Base-by-base conservation (phyloP, 352 stramenopile species). In the Poterioochromonas sp. region DNA sequence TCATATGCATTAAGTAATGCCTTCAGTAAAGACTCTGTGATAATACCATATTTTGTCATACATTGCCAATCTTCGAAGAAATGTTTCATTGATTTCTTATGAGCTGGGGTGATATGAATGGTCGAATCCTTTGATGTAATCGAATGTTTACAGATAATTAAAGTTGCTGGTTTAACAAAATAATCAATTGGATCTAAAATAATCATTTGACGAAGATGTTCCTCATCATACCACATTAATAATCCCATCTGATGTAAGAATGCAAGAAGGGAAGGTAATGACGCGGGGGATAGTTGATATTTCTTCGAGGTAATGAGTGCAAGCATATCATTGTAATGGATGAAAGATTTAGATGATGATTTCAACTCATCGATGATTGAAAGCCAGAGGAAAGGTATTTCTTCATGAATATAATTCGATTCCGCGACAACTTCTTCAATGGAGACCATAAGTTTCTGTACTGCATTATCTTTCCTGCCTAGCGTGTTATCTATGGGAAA, bases 201-300 rank as follows among this genome's bases (percentile, higher is more conserved):
- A 29, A 73, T 34, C 22, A 73, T 29, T 29, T 73, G 11, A 29
- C 29, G 62, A n/a, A 73, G 29, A 47, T 29, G 11, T 11, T 73
- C 63, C 26, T 73, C 63, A 2, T 5, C 11, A 29, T 73, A 11
- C 63, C 63, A 73, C 63, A 73, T 73, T 34, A 73, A 3, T 11
- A 53, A 29, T 53, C 63, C 63, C 63, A 73, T 73, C 34, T 73
- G 11, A 34, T 73, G 63, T 11, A 73, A 29, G 29, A 73, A 73
- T 5, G 5, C 2, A 11, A 73, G 34, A 47, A 73, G 34, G 26
- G 22, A 29, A 34, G 11, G 11, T 29, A 73, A n/a, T 8, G 5
- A 32, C 3, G 8, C 18, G 3, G 5, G 11, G 18, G 18, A 26
- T 63, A 63, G n/a, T n/a, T 63, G 29, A 5, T 26, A 26, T 26